Conservation (phyloP, 2,329 filamentous ascomycete species). For the Talaromyces sp. region DNA sequence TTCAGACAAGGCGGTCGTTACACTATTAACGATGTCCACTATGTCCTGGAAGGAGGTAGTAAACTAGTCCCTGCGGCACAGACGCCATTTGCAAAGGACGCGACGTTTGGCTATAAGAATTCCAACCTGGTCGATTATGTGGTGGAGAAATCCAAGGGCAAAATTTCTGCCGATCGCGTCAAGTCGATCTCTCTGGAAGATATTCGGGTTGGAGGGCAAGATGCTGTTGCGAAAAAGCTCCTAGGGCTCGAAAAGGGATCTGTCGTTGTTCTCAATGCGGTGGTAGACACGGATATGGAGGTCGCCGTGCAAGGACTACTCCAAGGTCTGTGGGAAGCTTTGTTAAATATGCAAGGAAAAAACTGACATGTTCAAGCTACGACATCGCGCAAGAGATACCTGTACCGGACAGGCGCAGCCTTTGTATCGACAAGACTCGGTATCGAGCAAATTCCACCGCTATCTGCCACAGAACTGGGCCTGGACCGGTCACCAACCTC, state of each 20-base stretch:
- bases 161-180: slow-evolving; percentile 36
- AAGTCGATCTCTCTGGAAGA: slow-evolving; percentile 45
- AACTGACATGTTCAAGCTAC: background rate
- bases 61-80: slow-evolving; percentile 47
- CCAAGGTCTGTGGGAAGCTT: slow-evolving; percentile 21
- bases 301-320: slow-evolving; percentile 51
- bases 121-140: slow-evolving; percentile 53
- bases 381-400: slow-evolving; percentile 36
- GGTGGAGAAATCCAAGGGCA: slow-evolving; percentile 49
- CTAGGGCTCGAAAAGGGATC: slow-evolving; percentile 31
- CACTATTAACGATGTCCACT: slow-evolving; percentile 56
- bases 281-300: slow-evolving; percentile 52
- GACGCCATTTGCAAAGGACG: slow-evolving; percentile 56
- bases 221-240: slow-evolving; percentile 40
- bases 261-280: slow-evolving; percentile 45
- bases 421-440: slow-evolving; percentile 37
- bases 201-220: slow-evolving; percentile 44
- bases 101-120: slow-evolving; percentile 54
- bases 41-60: slow-evolving; percentile 48
- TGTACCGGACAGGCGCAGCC: slow-evolving; percentile 45
- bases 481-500: slow-evolving; percentile 25
- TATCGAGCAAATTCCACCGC: slow-evolving; percentile 49
- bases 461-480: slow-evolving; percentile 44
- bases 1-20: slow-evolving; percentile 57
- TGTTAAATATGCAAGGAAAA: background rate